Evolutionary conservation across 164 flowering plant genomes (phyloP), one percentile per base, ranked within the genome.

Genomic region (Sedum album): DNA sequence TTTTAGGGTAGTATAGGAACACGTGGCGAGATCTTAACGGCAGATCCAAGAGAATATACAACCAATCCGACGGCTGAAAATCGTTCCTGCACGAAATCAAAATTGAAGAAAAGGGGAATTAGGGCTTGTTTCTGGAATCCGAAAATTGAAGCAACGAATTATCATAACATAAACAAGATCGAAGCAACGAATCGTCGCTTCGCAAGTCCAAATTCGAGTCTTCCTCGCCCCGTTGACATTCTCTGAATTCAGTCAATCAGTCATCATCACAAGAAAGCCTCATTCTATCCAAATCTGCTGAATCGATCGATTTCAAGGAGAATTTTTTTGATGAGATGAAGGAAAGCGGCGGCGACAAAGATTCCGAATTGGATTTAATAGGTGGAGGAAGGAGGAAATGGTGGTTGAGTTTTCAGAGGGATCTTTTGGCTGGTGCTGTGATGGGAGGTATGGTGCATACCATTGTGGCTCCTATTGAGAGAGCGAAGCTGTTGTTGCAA

Each of bases 381-480:
- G 35, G 66, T n/a, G n/a, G 21, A 44, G 46, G 17, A 35, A n/a
- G 51, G 31, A 53, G n/a, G n/a, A n/a, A n/a, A 38, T 80, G 86
- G 83, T 38, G 76, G 73, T 63, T 66, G 17, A 81, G 68, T 68
- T 94, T 94, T 68, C 85, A 85, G 31, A 82, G 83, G 48, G 99
- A 95, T 83, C 73, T 95, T 69, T 38, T 86, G 79, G 99, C 97
- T 11, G 99, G 96, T 20, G 97, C 97, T 21, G 30, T 90, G 68
- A 78, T 92, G 88, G 99, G 99, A 0, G 96, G 96, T 18, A 74
- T 81, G 38, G 96, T 90, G 68, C 99, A n/a, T n/a, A 95, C 97
- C 23, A 88, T 92, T 11, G 97, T 95, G 31, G 99, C 99, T 3
- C 99, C 99, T 1, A 82, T 91, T 2, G 99, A 95, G 82, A 81